Evolutionary conservation across 78 protist genomes (phyloP).

Genomic region (Polysphondylium violaceum): DNA sequence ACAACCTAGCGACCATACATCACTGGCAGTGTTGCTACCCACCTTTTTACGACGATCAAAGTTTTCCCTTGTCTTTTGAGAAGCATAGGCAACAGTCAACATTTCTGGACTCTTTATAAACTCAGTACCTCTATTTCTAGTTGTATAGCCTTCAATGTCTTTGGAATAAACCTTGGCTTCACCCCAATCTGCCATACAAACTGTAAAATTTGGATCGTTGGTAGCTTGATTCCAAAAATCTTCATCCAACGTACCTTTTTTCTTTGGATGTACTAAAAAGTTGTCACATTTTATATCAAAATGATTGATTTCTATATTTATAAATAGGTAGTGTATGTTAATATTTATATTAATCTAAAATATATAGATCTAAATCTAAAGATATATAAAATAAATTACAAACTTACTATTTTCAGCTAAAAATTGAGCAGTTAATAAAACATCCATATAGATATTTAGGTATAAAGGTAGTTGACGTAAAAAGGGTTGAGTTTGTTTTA

Average conservation of each 20-base stretch:
- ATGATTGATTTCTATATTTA: slow-evolving; percentile 86
- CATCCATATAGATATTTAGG: slow-evolving; percentile 70
- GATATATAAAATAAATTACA: background rate
- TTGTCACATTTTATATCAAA: slow-evolving; percentile 94
- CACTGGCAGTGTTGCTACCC: slow-evolving; percentile 85
- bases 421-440: slow-evolving; percentile 46
- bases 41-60: slow-evolving; percentile 87
- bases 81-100: slow-evolving; percentile 85
- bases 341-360: background rate
- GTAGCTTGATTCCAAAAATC: slow-evolving; percentile 79
- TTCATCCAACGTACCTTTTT: slow-evolving; percentile 51
- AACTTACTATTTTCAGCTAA: slow-evolving; percentile 69
- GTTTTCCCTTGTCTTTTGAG: slow-evolving; percentile 71
- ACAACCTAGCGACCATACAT: slow-evolving; percentile 96
- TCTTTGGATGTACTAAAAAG: slow-evolving; percentile 83
- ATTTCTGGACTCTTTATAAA: slow-evolving; percentile 96
- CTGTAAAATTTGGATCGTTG: slow-evolving; percentile 64
- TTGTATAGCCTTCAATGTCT: slow-evolving; percentile 88
- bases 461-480: slow-evolving; percentile 61
- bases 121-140: slow-evolving; percentile 94
- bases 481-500: slow-evolving; percentile 72
- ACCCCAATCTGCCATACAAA: slow-evolving; percentile 94
- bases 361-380: background rate
- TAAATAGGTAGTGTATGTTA: background rate
- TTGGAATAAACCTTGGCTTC: slow-evolving; percentile 84